Percentiles rank a stretch among this genome's conserved stretches.
Conservation (phyloP, 208 protist species). For the Leishmania martiniquensis region DNA sequence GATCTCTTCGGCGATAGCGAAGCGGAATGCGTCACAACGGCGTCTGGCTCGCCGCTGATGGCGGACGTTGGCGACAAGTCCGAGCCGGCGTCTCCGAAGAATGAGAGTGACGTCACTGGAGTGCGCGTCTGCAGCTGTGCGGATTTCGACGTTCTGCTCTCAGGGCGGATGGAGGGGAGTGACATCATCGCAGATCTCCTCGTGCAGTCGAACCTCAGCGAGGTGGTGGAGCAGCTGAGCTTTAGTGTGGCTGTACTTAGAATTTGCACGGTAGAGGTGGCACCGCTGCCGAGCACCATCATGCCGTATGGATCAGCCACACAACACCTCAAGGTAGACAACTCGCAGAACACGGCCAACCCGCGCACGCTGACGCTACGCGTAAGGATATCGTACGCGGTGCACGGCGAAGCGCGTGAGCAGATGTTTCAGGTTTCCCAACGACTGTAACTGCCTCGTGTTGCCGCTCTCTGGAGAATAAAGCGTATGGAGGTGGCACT, state of each 20-base stretch:
- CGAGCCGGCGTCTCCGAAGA: neutral
- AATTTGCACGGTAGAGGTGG: conserved; percentile 59
- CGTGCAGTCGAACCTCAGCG: conserved; percentile 38
- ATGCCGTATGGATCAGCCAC: conserved; percentile 43
- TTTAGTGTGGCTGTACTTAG: conserved; percentile 80
- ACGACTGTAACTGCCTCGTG: neutral
- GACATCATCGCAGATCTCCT: conserved; percentile 41
- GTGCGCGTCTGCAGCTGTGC: conserved; percentile 51
- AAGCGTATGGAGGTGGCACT: neutral
- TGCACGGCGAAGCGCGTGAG: conserved; percentile 41
- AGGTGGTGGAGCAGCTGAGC: conserved; percentile 47
- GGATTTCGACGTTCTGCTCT: conserved; percentile 56
- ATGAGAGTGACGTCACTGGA: conserved; percentile 2
- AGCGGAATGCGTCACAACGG: conserved; percentile 2
- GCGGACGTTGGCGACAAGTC: neutral
- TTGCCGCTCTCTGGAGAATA: neutral
- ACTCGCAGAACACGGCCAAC: conserved; percentile 43
- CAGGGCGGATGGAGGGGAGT: conserved; percentile 19
- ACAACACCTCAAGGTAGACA: conserved; percentile 64
- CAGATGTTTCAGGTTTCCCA: conserved; percentile 72
- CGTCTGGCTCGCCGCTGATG: conserved; percentile 13
- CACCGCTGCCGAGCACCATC: conserved; percentile 42
- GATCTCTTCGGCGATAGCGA: conserved; percentile 34
- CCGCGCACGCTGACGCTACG: conserved; percentile 61
- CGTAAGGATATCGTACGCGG: conserved; percentile 71